A percentile compares a stretch with the other conserved stretches of the same genome.
These are phyloP conservation scores for Pugionium cornutum DNA, from an alignment of 345 rosid genomes.

Conservation along the genomic window DNA sequence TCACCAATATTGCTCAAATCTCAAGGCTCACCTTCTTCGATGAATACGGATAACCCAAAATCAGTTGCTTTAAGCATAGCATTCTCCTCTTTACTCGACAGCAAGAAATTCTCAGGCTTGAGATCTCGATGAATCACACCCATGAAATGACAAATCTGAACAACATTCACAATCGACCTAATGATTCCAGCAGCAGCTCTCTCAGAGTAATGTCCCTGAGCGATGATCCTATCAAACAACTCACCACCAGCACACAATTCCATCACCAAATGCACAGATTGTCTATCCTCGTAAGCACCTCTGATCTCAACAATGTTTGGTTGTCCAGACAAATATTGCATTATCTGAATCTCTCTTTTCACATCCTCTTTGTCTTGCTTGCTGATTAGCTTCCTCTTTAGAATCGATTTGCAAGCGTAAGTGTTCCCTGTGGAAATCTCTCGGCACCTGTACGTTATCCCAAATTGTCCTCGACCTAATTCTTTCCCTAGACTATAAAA, in stretches of 20 bases:
- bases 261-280: slow-evolving; percentile 1
- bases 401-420: slow-evolving; percentile 13
- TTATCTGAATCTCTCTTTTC: slow-evolving; percentile 2
- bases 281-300: neutral
- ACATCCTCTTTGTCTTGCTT: neutral
- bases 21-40: slow-evolving; percentile 7
- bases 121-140: slow-evolving; percentile 75
- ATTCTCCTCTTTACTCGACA: slow-evolving; percentile 49
- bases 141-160: slow-evolving; percentile 67
- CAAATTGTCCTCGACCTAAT: neutral
- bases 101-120: slow-evolving; percentile 76
- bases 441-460: neutral
- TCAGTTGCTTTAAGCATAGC: slow-evolving; percentile 67
- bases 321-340: slow-evolving; percentile 9
- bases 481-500: neutral
- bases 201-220: neutral
- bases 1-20: neutral
- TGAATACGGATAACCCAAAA: slow-evolving; percentile 68
- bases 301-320: slow-evolving; percentile 10
- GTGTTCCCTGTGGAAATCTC: neutral
- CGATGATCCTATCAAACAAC: neutral
- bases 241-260: slow-evolving; percentile 1
- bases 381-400: slow-evolving; percentile 4
- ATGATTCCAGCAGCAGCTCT: slow-evolving; percentile 7
- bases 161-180: slow-evolving; percentile 45